Evolutionary conservation across 2,329 filamentous ascomycete species (phyloP), one percentile per base, ranked within the genome.

Genomic region (Aspergillus fischeri): DNA sequence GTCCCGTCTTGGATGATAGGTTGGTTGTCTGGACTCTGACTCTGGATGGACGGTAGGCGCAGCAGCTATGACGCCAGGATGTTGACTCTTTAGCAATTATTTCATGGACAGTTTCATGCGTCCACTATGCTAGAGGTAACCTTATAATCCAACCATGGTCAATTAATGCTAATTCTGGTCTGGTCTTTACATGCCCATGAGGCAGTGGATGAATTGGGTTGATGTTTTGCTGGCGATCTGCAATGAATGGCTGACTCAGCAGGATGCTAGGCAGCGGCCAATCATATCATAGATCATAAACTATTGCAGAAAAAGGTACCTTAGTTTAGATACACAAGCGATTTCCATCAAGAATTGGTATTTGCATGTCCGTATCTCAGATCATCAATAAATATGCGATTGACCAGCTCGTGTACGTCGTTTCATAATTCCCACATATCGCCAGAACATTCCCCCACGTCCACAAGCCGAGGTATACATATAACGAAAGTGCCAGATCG

Each of bases 1-100:
- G 41, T 21, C n/a, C 41, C 10, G 41, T 11, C 3, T 44, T 21
- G 41, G 41, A 44, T 21, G 41, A 44, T 44, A 38, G 49, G 63
- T 44, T 59, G 57, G n/a, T 48, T 65, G 21, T 55, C 57, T 50
- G 32, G 27, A 28, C 25, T 27, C 25, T 27, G 5, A 28, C 27
- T 29, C 28, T 29, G 32, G 32, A 38, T 38, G 7, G 32, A 38
- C 14, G 14, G 32, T 1, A 7, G 32, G 32, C 32, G 32, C 11
- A 35, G 11, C 11, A 35, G 11, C 11, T 35, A 35, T 14, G 29
- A 35, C 11, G 32, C 11, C 11, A 5, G 14, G 14, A 17, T 38
- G 32, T 38, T n/a, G 32, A 38, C 0, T 38, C 14, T 7, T 17
- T 7, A 3, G 32, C 14, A 38, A 35, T 35, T 35, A 17, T 17